phyloP scores from a whole-genome alignment of 1,284 basidiomycete genomes.

The Rhizoctonia solani region DNA sequence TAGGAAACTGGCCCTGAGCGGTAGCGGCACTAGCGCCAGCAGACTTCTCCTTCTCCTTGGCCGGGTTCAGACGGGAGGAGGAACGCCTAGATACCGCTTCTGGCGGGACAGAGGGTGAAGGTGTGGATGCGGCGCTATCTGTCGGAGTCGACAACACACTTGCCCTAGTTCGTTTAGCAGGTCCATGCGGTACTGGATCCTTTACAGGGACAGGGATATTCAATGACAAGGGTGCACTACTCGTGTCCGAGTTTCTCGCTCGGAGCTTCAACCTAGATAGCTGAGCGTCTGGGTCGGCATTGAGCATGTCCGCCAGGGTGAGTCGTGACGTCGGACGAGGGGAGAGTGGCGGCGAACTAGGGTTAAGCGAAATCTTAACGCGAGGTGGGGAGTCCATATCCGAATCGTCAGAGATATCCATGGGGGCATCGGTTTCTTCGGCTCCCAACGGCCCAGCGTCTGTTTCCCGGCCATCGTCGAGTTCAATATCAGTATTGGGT shows the following conservation, averaged over 20 bases:
- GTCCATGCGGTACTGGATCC: background rate
- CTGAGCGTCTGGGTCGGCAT: background rate
- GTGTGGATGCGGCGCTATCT: constrained; percentile 18
- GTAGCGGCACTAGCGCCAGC: background rate
- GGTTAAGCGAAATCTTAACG: constrained; percentile 28
- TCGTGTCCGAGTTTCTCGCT: background rate
- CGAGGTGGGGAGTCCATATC: constrained; percentile 11
- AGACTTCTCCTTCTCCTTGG: constrained; percentile 10
- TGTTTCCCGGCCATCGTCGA: constrained; percentile 23
- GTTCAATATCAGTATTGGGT: constrained; percentile 14
- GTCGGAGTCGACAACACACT: constrained; percentile 6
- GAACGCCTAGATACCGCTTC: background rate
- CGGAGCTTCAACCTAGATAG: constrained; percentile 8
- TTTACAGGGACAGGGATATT: background rate
- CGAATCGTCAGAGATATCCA: constrained; percentile 31
- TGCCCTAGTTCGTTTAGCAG: constrained; percentile 4
- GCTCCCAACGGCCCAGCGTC: constrained; percentile 11
- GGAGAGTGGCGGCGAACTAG: constrained; percentile 25
- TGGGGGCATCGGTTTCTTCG: constrained; percentile 29
- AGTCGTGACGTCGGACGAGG: constrained; percentile 3
- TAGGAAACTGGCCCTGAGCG: background rate
- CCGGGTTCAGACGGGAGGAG: constrained; percentile 6
- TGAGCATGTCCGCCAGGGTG: background rate
- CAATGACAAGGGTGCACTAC: background rate
- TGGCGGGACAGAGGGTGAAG: background rate